Conservation (phyloP, 1,284 basidiomycete genomes). For the Pseudozyma hubeiensis region DNA sequence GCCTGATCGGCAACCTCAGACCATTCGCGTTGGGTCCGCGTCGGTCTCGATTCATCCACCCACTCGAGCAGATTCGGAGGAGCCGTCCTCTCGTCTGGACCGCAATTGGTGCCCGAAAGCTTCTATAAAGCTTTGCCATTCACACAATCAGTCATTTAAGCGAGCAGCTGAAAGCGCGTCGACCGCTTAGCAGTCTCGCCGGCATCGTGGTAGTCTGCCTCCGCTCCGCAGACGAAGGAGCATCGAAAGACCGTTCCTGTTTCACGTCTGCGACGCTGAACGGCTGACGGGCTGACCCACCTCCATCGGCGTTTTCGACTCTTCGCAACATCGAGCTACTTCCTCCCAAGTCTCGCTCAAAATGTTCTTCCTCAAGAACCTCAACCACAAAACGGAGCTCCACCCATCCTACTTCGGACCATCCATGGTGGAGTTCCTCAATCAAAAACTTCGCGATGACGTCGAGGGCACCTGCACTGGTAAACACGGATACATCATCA, state of each 20-base stretch:
- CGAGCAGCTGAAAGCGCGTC: no score
- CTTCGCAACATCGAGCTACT: background rate
- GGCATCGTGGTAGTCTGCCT: no score
- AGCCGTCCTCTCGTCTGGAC: background rate
- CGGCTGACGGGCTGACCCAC: no score
- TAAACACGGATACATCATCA: slow-evolving; percentile 91
- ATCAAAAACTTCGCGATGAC: slow-evolving; percentile 91
- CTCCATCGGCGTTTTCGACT: no score
- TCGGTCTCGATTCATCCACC: background rate
- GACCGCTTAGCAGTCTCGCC: no score
- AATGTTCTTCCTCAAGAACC: slow-evolving; percentile 76
- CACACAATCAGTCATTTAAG: no score
- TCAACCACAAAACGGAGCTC: slow-evolving; percentile 92
- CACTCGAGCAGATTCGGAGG: background rate
- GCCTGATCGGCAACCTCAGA: background rate
- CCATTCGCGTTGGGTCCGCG: background rate
- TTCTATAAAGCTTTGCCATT: no score
- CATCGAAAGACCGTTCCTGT: no score
- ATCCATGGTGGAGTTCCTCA: slow-evolving; percentile 90
- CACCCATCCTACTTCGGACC: slow-evolving; percentile 99
- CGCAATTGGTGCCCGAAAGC: no score
- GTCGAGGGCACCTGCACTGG: slow-evolving; percentile 98
- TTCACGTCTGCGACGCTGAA: no score
- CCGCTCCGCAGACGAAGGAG: no score
- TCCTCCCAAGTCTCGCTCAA: slow-evolving; percentile 1